phyloP scores from a whole-genome alignment of 306 rosid species.

The Pachyrhizus erosus region DNA sequence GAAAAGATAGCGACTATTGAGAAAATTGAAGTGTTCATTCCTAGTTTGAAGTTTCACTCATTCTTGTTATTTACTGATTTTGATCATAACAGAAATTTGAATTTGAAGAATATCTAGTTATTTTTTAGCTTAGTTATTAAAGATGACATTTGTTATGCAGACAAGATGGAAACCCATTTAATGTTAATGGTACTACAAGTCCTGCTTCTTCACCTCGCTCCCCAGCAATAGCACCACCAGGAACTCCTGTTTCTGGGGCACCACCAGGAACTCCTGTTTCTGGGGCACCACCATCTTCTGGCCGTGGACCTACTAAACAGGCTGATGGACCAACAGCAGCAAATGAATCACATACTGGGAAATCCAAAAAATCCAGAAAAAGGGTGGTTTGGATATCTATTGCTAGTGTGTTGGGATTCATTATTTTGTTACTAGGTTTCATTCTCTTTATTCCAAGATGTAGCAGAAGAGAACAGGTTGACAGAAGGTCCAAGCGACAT shows the following conservation, averaged over 20 bases:
- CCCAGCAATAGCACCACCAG: conserved; percentile 56
- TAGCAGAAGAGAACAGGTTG: conserved; percentile 58
- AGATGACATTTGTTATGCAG: conserved; percentile 56
- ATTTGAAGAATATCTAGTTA: conserved; percentile 11
- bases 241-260: conserved; percentile 44
- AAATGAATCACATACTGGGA: conserved; percentile 65
- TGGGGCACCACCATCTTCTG: conserved; percentile 49
- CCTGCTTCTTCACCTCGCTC: conserved; percentile 64
- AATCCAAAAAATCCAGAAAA: conserved; percentile 57
- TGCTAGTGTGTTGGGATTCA: conserved; percentile 60
- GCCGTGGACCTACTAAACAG: conserved; percentile 58
- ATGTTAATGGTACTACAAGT: conserved; percentile 63
- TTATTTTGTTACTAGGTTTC: conserved; percentile 63
- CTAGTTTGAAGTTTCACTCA: conserved; percentile 21
- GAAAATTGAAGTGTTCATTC: conserved; percentile 22
- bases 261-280: conserved; percentile 53
- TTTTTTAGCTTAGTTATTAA: conserved; percentile 39
- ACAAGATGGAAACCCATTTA: conserved; percentile 85
- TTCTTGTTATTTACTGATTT: conserved; percentile 24
- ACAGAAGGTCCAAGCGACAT: conserved; percentile 62
- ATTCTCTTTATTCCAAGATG: conserved; percentile 76
- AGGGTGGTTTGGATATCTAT: conserved; percentile 86
- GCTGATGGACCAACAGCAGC: conserved; percentile 75
- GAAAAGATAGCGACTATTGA: not conserved
- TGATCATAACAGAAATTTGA: conserved; percentile 12